Evolutionary conservation across 768 basidiomycete species (phyloP).

Genomic region (Mycena rosella): DNA sequence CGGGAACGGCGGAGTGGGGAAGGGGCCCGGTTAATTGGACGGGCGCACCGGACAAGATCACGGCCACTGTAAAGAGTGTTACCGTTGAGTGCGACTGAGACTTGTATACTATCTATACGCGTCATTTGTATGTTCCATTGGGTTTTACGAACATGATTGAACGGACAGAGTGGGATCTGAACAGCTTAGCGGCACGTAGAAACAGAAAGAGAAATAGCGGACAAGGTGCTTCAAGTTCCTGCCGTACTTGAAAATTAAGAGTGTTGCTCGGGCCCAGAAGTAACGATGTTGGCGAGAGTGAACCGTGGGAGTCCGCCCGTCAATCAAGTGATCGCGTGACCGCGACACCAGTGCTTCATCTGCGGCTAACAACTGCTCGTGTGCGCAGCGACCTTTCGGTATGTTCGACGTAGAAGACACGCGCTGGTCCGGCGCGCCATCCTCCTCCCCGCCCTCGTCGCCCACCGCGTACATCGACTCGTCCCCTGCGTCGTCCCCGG

Average conservation of each 20-base stretch:
- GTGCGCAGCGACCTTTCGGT: no score
- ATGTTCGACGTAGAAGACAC: conserved; percentile 6
- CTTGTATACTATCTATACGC: background rate
- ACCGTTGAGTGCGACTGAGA: conserved; percentile 49
- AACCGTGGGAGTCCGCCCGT: background rate
- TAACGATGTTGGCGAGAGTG: no score
- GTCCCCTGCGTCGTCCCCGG: conserved; percentile 67
- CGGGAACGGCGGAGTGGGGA: conserved; percentile 58
- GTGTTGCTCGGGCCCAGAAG: no score
- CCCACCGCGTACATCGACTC: conserved; percentile 49
- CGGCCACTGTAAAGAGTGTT: conserved; percentile 51
- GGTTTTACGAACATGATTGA: background rate
- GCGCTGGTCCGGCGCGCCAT: conserved; percentile 11
- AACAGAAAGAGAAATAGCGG: no score
- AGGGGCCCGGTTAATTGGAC: conserved; percentile 58
- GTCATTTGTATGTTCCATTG: background rate
- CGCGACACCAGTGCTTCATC: no score
- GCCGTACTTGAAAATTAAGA: no score
- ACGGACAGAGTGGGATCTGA: no score
- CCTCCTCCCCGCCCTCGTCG: conserved; percentile 48
- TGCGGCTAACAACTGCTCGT: no score
- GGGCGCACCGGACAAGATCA: conserved; percentile 45
- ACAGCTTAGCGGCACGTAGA: no score
- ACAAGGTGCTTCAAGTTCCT: no score
- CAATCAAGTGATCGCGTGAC: conserved; percentile 4